Conservation (phyloP, 2,329 filamentous ascomycete species). For the Calonectria leucothoes region DNA sequence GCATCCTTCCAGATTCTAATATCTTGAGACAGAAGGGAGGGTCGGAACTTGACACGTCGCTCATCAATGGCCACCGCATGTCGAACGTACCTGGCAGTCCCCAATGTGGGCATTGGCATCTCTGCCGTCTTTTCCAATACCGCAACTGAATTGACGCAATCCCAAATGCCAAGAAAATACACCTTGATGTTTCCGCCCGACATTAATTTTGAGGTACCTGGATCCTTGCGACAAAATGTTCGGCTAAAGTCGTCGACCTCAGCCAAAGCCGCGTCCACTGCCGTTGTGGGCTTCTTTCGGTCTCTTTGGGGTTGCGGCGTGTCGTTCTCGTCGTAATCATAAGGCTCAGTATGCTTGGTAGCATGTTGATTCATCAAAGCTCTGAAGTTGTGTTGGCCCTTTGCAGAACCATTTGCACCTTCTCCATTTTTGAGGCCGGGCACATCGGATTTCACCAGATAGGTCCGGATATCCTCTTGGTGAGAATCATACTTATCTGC, state of each 20-base stretch:
- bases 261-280: slow-evolving; percentile 44
- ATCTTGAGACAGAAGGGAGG: slow-evolving; percentile 59
- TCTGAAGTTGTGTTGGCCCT: no score
- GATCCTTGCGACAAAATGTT: slow-evolving; percentile 58
- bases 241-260: slow-evolving; percentile 58
- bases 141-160: slow-evolving; percentile 64
- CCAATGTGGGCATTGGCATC: slow-evolving; percentile 50
- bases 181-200: slow-evolving; percentile 55
- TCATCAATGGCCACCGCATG: slow-evolving; percentile 66
- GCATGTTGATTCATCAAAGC: no score
- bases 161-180: slow-evolving; percentile 66
- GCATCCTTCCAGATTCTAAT: slow-evolving; percentile 34
- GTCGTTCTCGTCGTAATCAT: no score
- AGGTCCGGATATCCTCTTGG: no score
- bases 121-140: slow-evolving; percentile 52
- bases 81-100: slow-evolving; percentile 58
- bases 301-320: no score
- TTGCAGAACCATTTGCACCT: no score
- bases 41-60: slow-evolving; percentile 65
- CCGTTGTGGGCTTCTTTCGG: not conserved
- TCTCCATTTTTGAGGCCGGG: no score
- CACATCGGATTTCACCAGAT: no score
- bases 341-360: no score
- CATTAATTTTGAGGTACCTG: slow-evolving; percentile 28
- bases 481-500: not conserved